phyloP scores from a whole-genome alignment of 108 stramenopile genomes.

The Pseudonitzschia delicatissima region DNA sequence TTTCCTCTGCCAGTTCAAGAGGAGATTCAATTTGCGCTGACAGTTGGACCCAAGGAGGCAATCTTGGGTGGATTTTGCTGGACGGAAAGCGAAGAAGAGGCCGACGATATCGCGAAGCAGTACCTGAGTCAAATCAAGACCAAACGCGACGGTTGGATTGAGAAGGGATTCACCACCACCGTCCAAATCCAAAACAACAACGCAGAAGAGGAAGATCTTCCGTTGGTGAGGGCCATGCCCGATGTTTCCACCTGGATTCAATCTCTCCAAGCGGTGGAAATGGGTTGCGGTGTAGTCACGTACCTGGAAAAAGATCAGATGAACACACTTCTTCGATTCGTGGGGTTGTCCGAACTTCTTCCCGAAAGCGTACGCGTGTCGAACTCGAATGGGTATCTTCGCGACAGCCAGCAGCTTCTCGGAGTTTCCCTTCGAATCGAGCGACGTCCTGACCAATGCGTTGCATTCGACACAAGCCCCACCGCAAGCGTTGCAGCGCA shows the following conservation, averaged over 20 bases:
- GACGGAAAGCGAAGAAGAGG: constrained; percentile 31
- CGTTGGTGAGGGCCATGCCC: constrained; percentile 31
- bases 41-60: constrained; percentile 38
- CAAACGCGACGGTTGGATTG: constrained; percentile 20
- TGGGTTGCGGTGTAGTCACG: constrained; percentile 68
- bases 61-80: constrained; percentile 33
- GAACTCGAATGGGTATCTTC: constrained; percentile 31
- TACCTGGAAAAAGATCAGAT: constrained; percentile 57
- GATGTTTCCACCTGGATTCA: constrained; percentile 60
- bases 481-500: constrained; percentile 50
- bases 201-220: constrained; percentile 25
- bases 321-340: constrained; percentile 47
- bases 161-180: constrained; percentile 12
- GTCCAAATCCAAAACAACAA: constrained; percentile 7
- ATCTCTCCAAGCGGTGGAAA: constrained; percentile 62
- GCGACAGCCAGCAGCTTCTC: constrained; percentile 56
- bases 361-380: constrained; percentile 60
- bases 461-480: constrained; percentile 73
- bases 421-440: constrained; percentile 67
- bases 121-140: constrained; percentile 30
- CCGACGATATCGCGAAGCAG: constrained; percentile 22
- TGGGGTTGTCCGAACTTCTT: constrained; percentile 62
- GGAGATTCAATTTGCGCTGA: constrained; percentile 33
- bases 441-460: constrained; percentile 71
- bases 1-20: constrained; percentile 31